Percentiles rank a stretch among this genome's conserved stretches.
Conservation (phyloP, 305 asterid genomes). For the Petunia hybrid region DNA sequence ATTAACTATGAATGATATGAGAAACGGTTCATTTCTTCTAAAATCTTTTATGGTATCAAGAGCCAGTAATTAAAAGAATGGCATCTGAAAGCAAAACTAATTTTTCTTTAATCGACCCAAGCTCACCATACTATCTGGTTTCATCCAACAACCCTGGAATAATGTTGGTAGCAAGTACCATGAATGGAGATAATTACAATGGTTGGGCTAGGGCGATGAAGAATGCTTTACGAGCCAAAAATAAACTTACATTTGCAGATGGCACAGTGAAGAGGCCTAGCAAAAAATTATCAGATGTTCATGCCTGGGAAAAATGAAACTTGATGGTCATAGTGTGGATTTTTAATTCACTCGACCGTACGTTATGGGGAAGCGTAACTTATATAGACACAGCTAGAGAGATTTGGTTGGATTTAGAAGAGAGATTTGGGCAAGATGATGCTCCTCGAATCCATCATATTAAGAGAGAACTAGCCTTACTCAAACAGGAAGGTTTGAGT, state of each 20-base stretch:
- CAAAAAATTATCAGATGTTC: not conserved
- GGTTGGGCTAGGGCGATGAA: not conserved
- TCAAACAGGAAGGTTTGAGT: no score
- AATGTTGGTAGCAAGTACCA: not conserved
- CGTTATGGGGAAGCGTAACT: no score
- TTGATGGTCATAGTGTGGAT: not conserved
- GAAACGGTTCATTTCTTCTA: no score
- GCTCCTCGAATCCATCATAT: not conserved
- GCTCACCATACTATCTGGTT: not conserved
- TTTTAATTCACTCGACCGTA: no score
- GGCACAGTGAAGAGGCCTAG: not conserved
- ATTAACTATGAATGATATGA: no score
- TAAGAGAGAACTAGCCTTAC: not conserved
- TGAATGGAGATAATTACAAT: not conserved
- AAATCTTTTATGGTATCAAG: not conserved
- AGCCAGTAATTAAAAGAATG: not conserved
- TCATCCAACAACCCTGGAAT: not conserved
- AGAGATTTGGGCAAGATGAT: not conserved
- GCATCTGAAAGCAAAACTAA: not conserved
- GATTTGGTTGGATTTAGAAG: not conserved
- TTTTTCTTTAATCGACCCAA: not conserved
- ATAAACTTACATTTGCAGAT: no score
- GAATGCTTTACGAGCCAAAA: not conserved
- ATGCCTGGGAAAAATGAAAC: not conserved
- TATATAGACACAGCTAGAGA: no score